These are phyloP conservation scores for Crithidia brevicula DNA, from an alignment of 208 protist species.

Conservation along the genomic window DNA sequence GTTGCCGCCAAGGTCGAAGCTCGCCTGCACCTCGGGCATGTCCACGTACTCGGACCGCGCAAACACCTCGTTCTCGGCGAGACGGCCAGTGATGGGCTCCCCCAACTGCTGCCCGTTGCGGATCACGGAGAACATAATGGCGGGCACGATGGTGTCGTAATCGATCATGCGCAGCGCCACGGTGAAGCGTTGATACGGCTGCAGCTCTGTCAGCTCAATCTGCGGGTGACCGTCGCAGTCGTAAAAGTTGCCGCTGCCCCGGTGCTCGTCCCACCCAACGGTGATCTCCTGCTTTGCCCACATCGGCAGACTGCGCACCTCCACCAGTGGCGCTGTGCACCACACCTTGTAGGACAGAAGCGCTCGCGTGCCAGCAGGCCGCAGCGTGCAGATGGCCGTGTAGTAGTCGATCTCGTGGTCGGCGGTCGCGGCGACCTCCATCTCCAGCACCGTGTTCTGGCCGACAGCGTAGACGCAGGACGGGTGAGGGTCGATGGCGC, in stretches of 20 bases:
- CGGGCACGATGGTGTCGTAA: conserved; percentile 52
- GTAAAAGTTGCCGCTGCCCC: conserved; percentile 77
- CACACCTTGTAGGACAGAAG: conserved; percentile 63
- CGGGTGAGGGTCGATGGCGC: conserved; percentile 26
- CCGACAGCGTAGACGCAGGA: conserved; percentile 39
- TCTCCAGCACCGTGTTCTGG: conserved; percentile 36
- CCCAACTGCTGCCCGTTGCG: conserved; percentile 49
- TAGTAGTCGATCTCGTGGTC: conserved; percentile 40
- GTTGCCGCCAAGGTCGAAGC: conserved; percentile 41
- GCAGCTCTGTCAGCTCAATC: conserved; percentile 71
- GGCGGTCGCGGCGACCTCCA: conserved; percentile 34
- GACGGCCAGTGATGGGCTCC: conserved; percentile 56
- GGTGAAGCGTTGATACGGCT: conserved; percentile 53
- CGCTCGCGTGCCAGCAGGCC: conserved; percentile 39
- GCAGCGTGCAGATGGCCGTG: conserved; percentile 61
- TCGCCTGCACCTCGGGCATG: conserved; percentile 58
- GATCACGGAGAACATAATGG: conserved; percentile 79
- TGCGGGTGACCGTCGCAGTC: conserved; percentile 75
- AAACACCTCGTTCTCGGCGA: conserved; percentile 52
- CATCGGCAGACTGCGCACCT: conserved; percentile 44
- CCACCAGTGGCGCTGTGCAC: conserved; percentile 51
- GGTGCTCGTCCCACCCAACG: conserved; percentile 43
- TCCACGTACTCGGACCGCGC: conserved; percentile 77
- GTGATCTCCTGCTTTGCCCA: conserved; percentile 60
- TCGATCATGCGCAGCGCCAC: conserved; percentile 64